Conservation (phyloP, 352 stramenopile genomes). For the Pythium volutum region DNA sequence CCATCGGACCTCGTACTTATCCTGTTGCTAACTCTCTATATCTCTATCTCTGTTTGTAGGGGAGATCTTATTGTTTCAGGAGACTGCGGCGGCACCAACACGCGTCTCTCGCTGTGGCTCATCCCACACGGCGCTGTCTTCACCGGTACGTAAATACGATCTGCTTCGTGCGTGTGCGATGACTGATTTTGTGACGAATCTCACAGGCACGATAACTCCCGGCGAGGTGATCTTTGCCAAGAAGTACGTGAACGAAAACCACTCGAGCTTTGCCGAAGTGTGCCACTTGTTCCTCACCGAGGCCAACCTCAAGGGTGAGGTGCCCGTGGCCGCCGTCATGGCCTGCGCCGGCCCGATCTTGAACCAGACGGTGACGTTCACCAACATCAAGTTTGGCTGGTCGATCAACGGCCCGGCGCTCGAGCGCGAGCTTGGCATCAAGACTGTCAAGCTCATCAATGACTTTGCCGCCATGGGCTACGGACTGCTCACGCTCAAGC, state of each 20-base stretch:
- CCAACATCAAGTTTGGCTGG: slow-evolving; percentile 93
- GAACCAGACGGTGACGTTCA: slow-evolving; percentile 87
- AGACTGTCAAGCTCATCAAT: slow-evolving; percentile 92
- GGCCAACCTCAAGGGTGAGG: slow-evolving; percentile 67
- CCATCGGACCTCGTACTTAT: neutral
- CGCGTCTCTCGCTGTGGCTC: slow-evolving; percentile 89
- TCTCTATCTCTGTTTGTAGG: slow-evolving; percentile 8
- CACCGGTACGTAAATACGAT: slow-evolving; percentile 50
- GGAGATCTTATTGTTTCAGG: slow-evolving; percentile 84
- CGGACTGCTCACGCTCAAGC: slow-evolving; percentile 93
- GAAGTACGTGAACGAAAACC: slow-evolving; percentile 85
- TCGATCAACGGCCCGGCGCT: slow-evolving; percentile 84
- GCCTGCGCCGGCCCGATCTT: slow-evolving; percentile 81
- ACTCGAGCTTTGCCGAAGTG: slow-evolving; percentile 84
- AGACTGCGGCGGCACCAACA: slow-evolving; percentile 98
- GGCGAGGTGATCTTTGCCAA: slow-evolving; percentile 85
- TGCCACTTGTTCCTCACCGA: slow-evolving; percentile 93
- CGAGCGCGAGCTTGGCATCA: slow-evolving; percentile 77
- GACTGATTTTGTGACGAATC: neutral
- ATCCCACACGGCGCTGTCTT: slow-evolving; percentile 65
- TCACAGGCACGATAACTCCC: slow-evolving; percentile 59
- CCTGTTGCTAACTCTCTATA: neutral
- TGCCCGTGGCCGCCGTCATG: slow-evolving; percentile 66
- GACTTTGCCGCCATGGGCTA: slow-evolving; percentile 98
- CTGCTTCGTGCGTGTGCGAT: neutral